Evolutionary conservation across 306 rosid species (phyloP), one percentile per base, ranked within the genome.

Genomic region (Lathyrus aphaca): DNA sequence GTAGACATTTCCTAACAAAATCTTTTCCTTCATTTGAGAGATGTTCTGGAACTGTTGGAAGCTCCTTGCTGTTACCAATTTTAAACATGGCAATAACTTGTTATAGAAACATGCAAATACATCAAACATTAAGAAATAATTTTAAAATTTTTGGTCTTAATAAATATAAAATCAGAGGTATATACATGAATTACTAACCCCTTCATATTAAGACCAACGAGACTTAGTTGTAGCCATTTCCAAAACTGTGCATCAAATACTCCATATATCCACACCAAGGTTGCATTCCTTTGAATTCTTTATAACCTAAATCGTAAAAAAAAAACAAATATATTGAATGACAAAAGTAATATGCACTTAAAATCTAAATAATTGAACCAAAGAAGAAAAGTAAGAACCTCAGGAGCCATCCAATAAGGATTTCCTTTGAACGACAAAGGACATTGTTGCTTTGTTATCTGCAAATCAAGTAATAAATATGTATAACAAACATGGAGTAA

Each of bases 181-280:
- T n/a, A n/a, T n/a, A n/a, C n/a, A n/a, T n/a, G n/a, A n/a, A n/a
- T n/a, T n/a, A n/a, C n/a, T n/a, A n/a, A n/a, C n/a, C n/a, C n/a
- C n/a, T n/a, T n/a, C n/a, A n/a, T n/a, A n/a, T n/a, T n/a, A n/a
- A n/a, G n/a, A n/a, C n/a, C n/a, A n/a, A n/a, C n/a, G n/a, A n/a
- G n/a, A n/a, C n/a, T n/a, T n/a, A n/a, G n/a, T n/a, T n/a, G n/a
- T n/a, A n/a, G n/a, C n/a, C n/a, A n/a, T n/a, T n/a, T n/a, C n/a
- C n/a, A n/a, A n/a, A n/a, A 94, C 99, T 15, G 99, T 94, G 87
- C 99, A 94, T 61, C 99, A 97, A 75, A 94, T 96, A 83, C 99
- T 94, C 99, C 99, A 94, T 69, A 94, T 83, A 86, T 94, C 99
- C 88, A 94, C 97, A 37, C 96, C 89, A 80, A 91, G 97, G 89